Conservation (phyloP, 2,329 filamentous ascomycete genomes). For the Botrytis galanthina region DNA sequence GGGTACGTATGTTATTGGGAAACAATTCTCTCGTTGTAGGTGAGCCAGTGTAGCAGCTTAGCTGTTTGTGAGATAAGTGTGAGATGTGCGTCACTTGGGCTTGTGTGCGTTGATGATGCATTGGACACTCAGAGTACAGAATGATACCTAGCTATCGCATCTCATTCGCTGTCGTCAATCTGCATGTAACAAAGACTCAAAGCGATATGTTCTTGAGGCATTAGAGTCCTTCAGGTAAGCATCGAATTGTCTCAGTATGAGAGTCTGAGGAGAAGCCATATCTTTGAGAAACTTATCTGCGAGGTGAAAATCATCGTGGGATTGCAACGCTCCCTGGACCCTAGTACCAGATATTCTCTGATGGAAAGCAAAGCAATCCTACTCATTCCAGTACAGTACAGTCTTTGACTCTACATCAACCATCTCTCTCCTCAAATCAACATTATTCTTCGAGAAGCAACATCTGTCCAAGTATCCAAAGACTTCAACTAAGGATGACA, state of each 20-base stretch:
- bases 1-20: neutral
- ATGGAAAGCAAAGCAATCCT: too few relatives aligned
- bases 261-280: too few relatives aligned
- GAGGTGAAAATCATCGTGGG: too few relatives aligned
- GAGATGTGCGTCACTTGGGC: neutral
- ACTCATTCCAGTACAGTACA: too few relatives aligned
- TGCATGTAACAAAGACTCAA: too few relatives aligned
- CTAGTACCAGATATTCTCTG: too few relatives aligned
- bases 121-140: neutral
- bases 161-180: neutral
- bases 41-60: neutral
- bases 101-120: neutral
- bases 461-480: neutral
- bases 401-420: too few relatives aligned
- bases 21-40: neutral
- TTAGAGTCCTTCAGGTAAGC: neutral
- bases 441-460: too few relatives aligned
- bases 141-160: neutral
- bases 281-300: too few relatives aligned
- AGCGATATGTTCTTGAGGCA: too few relatives aligned
- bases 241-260: neutral
- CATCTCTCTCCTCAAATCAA: too few relatives aligned
- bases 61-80: neutral
- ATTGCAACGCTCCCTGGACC: too few relatives aligned
- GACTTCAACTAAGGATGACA: neutral